Percentiles rank a stretch among this genome's conserved stretches.
Conservation (phyloP, 116 monocot genomes). For the Posidonia oceanica region DNA sequence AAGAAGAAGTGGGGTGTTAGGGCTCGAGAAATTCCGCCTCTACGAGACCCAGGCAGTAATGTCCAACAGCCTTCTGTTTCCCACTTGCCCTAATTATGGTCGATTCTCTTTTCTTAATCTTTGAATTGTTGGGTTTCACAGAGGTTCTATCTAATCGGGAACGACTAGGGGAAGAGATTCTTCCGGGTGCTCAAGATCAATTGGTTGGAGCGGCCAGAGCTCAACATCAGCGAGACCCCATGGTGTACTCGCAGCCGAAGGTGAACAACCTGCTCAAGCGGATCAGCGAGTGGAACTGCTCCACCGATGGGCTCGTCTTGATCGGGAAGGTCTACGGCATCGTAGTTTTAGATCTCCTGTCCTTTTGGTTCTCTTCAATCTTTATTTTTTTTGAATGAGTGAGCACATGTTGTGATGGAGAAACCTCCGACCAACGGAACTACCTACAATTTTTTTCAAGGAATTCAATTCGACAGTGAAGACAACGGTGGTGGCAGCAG, state of each 20-base stretch:
- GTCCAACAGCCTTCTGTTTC: background rate
- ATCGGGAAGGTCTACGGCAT: constrained; percentile 91
- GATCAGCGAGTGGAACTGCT: constrained; percentile 80
- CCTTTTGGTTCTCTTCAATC: background rate
- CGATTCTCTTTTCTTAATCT: background rate
- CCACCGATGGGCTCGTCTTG: constrained; percentile 79
- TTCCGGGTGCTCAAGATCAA: constrained; percentile 95
- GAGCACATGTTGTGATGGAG: background rate
- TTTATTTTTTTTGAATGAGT: too few relatives aligned
- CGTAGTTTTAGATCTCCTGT: constrained; percentile 29
- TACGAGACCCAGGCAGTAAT: constrained; percentile 89
- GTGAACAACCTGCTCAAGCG: constrained; percentile 84
- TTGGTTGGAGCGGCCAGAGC: constrained; percentile 78
- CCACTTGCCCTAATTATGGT: background rate
- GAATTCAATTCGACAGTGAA: too few relatives aligned
- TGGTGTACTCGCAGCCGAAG: constrained; percentile 71
- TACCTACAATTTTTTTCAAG: too few relatives aligned
- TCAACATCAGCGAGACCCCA: constrained; percentile 90
- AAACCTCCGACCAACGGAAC: too few relatives aligned
- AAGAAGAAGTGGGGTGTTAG: too few relatives aligned
- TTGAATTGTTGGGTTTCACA: constrained; percentile 19
- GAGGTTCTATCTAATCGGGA: constrained; percentile 92
- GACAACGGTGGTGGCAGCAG: too few relatives aligned
- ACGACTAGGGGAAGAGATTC: constrained; percentile 59
- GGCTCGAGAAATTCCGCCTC: constrained; percentile 95